Conservation (phyloP, 441 rosid species). For the Biscutella laevigata region DNA sequence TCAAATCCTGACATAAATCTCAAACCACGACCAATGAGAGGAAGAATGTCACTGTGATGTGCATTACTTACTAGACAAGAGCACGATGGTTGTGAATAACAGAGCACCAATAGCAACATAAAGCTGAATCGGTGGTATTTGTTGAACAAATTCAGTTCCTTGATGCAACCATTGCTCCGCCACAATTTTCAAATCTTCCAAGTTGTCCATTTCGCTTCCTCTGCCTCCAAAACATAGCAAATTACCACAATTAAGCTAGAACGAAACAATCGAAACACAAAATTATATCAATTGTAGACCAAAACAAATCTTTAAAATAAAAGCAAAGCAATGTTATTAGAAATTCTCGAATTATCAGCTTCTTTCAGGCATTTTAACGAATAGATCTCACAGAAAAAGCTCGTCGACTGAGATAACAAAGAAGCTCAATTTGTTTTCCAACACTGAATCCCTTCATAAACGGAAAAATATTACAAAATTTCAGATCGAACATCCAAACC, state of each 20-base stretch:
- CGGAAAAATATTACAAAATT: no score
- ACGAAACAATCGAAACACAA: background rate
- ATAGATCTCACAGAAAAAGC: no score
- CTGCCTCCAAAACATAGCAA: background rate
- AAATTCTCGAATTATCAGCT: background rate
- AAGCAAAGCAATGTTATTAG: no score
- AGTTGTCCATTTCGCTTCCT: slow-evolving; percentile 39
- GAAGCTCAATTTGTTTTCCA: no score
- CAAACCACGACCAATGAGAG: background rate
- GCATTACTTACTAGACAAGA: slow-evolving; percentile 41
- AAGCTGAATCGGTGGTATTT: slow-evolving; percentile 56
- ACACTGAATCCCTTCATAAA: no score
- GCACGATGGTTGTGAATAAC: slow-evolving; percentile 40
- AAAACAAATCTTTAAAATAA: background rate
- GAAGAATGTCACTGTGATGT: background rate
- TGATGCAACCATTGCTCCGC: slow-evolving; percentile 40
- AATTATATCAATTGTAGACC: background rate
- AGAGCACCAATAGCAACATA: slow-evolving; percentile 54
- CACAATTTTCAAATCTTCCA: slow-evolving; percentile 49
- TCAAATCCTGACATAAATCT: background rate
- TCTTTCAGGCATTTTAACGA: slow-evolving; percentile 18
- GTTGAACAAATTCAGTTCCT: slow-evolving; percentile 38
- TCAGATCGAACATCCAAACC: no score
- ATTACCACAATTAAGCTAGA: background rate
- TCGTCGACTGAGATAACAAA: no score